Evolutionary conservation across 768 basidiomycete genomes (phyloP).

Genomic region (Agrocybe praecox): DNA sequence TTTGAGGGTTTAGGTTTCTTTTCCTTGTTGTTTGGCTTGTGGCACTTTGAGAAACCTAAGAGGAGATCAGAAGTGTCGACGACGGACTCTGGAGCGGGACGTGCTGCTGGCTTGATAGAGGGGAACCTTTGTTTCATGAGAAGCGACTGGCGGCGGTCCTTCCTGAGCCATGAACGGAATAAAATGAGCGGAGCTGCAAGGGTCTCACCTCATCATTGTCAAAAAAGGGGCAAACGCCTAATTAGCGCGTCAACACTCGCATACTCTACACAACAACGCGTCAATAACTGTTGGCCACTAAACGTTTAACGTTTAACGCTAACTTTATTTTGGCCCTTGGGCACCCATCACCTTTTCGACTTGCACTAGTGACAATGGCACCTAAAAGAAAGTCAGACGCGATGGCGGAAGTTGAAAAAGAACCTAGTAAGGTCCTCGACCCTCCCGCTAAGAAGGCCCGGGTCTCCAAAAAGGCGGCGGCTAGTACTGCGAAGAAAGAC

Average conservation of each 20-base stretch:
- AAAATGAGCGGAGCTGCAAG: too few species aligned
- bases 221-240: background rate
- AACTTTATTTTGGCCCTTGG: too few species aligned
- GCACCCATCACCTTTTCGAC: background rate
- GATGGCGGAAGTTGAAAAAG: constrained; percentile 12
- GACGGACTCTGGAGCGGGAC: constrained; percentile 57
- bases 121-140: constrained; percentile 34
- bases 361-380: constrained; percentile 25
- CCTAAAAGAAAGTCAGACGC: constrained; percentile 46
- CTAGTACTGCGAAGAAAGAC: constrained; percentile 12
- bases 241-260: constrained; percentile 18
- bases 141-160: background rate
- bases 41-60: constrained; percentile 35
- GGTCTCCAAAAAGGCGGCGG: constrained; percentile 19
- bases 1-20: too few species aligned
- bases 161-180: background rate
- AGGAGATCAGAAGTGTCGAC: constrained; percentile 58
- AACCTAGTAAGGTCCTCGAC: constrained; percentile 29
- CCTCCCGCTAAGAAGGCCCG: constrained; percentile 14
- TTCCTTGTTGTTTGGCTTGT: constrained; percentile 24
- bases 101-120: constrained; percentile 76
- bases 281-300: too few species aligned
- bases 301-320: too few species aligned
- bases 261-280: constrained; percentile 19
- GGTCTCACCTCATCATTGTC: too few species aligned